These are phyloP conservation scores for Auricularia sp. DNA, from an alignment of 768 basidiomycete genomes.

Conservation along the genomic window DNA sequence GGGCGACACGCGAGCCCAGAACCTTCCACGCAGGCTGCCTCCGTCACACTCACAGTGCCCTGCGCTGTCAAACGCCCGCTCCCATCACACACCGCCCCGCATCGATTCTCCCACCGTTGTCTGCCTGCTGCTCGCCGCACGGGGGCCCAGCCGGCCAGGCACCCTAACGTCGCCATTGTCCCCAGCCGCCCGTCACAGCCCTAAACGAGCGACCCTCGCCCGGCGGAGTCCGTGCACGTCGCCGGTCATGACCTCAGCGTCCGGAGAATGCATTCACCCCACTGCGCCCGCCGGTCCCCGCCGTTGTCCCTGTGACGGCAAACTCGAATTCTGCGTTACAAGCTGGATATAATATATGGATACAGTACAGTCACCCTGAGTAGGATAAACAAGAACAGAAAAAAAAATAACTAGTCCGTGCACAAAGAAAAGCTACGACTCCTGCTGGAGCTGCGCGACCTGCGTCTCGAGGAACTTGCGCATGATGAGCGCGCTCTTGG, in stretches of 20 bases:
- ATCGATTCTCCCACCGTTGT: background rate
- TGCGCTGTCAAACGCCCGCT: background rate
- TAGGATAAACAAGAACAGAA: background rate
- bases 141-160: too few species aligned
- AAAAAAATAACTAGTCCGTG: background rate
- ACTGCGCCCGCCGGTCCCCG: too few species aligned
- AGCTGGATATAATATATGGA: background rate
- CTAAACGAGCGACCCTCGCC: too few species aligned
- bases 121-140: too few species aligned
- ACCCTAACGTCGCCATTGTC: too few species aligned
- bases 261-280: too few species aligned
- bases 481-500: constrained; percentile 74
- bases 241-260: too few species aligned
- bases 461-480: constrained; percentile 51
- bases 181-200: too few species aligned
- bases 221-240: too few species aligned
- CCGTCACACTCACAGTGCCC: background rate
- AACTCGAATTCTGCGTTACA: too few species aligned
- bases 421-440: background rate
- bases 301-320: too few species aligned
- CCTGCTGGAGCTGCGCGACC: background rate
- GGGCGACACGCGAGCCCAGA: background rate
- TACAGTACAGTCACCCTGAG: background rate
- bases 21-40: background rate
- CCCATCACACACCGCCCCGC: background rate